Evolutionary conservation across 345 rosid genomes (phyloP), one percentile per base, ranked within the genome.

Genomic region (Noccaea caerulescens): DNA sequence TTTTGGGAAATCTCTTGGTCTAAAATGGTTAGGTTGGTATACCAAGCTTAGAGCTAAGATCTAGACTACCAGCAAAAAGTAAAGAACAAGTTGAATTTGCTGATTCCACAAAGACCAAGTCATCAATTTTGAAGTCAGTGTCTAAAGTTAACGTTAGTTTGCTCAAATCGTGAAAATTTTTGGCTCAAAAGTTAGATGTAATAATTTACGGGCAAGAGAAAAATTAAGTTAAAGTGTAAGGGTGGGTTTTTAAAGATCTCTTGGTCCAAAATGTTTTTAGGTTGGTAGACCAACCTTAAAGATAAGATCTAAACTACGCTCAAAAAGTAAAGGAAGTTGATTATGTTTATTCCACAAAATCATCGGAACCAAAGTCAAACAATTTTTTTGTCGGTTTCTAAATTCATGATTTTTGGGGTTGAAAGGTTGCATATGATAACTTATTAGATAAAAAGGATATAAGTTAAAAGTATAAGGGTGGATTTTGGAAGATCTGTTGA

Each of bases 21-120:
- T 42, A 1, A 27, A 27, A 46, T 54, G 50, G 56, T 63, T 38
- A 27, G 65, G 39, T 63, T 57, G 73, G 73, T 69, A 23, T n/a
- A 58, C 42, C 58, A 38, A 38, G 12, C 20, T 4, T 47, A 10
- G 8, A 25, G 52, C 6, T 12, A 16, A 49, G 0, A 70, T 58
- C 58, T 49, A 13, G 23, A 34, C 11, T 45, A 57, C 36, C 3
- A 37, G 47, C 49, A 66, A 52, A 23, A 27, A 27, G 49, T 27
- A 10, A 10, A 70, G 49, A 4, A 27, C 30, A 46, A 69, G 55
- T 68, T 3, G 64, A 45, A 66, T 80, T 45, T 39, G 8, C 20
- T 13, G 1, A 52, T 53, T 46, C 25, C n/a, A 8, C 11, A 27
- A 44, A 75, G 0, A 27, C 30, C 30, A 27, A 27, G 30, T 27